Evolutionary conservation across 2,329 filamentous ascomycete genomes (phyloP).

Genomic region (Aspergillus quadricinctus): DNA sequence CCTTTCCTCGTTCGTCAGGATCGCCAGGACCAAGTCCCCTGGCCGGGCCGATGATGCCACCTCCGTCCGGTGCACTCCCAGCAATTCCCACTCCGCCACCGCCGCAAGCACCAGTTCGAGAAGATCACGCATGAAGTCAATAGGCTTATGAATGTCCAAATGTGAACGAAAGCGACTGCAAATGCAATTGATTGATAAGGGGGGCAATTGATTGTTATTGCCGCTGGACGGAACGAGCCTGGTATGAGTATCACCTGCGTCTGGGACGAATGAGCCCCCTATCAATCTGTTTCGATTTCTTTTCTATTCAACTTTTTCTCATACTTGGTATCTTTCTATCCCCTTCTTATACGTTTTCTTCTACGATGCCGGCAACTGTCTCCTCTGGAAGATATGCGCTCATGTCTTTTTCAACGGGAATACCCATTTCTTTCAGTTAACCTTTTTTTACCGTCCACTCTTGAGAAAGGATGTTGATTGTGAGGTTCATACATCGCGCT

Average conservation of each 20-base stretch:
- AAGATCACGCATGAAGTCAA: conserved; percentile 34
- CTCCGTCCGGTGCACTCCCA: conserved; percentile 36
- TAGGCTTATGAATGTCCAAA: conserved; percentile 4
- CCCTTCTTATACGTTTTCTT: conserved; percentile 2
- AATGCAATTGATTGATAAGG: conserved; percentile 3
- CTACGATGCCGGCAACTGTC: not conserved
- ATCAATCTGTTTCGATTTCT: conserved; percentile 3
- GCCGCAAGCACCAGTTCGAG: conserved; percentile 44
- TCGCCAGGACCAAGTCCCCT: conserved; percentile 25
- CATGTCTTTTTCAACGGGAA: not conserved
- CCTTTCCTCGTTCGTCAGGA: conserved; percentile 13
- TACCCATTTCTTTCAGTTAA: not conserved
- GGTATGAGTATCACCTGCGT: conserved; percentile 11
- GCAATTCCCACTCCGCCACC: conserved; percentile 41
- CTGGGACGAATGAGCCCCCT: conserved; percentile 17
- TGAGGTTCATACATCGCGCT: not conserved
- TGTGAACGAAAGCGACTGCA: not conserved
- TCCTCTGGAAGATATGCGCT: not conserved
- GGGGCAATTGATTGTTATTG: conserved; percentile 4
- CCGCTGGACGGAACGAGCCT: conserved; percentile 11
- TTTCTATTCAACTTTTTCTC: not conserved
- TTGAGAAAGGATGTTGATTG: not conserved
- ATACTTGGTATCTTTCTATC: not conserved
- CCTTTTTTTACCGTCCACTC: not conserved
- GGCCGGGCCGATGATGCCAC: conserved; percentile 16